Conservation (phyloP, 2,329 filamentous ascomycete genomes). For the Penicillium sp. region DNA sequence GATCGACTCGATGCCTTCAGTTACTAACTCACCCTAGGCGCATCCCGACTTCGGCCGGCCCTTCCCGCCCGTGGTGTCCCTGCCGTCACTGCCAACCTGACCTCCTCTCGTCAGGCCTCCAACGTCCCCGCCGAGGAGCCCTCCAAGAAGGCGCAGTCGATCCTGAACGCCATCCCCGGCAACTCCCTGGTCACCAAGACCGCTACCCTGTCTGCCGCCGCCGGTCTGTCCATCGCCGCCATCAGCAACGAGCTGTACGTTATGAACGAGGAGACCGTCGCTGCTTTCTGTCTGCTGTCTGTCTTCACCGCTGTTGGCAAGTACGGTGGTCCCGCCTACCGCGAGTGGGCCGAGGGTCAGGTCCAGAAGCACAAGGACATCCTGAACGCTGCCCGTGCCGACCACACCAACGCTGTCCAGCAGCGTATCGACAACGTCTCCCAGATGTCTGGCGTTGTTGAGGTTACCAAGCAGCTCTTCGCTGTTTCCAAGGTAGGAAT, state of each 20-base stretch:
- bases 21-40: slow-evolving; percentile 60
- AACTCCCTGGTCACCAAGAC: slow-evolving; percentile 93
- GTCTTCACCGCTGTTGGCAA: slow-evolving; percentile 92
- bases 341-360: slow-evolving; percentile 85
- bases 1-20: slow-evolving; percentile 17
- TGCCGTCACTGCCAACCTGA: slow-evolving; percentile 67
- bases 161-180: slow-evolving; percentile 89
- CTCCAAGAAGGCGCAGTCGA: slow-evolving; percentile 94
- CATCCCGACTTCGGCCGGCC: slow-evolving; percentile 82
- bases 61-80: slow-evolving; percentile 70
- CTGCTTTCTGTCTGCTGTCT: slow-evolving; percentile 85
- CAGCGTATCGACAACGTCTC: slow-evolving; percentile 88
- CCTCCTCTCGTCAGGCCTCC: slow-evolving; percentile 68
- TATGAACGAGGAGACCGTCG: slow-evolving; percentile 97
- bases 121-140: slow-evolving; percentile 82
- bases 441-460: slow-evolving; percentile 90
- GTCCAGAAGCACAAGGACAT: slow-evolving; percentile 91
- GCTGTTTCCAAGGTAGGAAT: slow-evolving; percentile 86
- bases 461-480: slow-evolving; percentile 95
- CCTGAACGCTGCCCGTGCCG: slow-evolving; percentile 86
- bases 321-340: slow-evolving; percentile 89
- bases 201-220: slow-evolving; percentile 89
- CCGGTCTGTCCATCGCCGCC: slow-evolving; percentile 86
- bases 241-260: slow-evolving; percentile 99
- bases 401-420: slow-evolving; percentile 96